Evolutionary conservation across 2,329 filamentous ascomycete genomes (phyloP).

Genomic region (Aspergillus sp.): DNA sequence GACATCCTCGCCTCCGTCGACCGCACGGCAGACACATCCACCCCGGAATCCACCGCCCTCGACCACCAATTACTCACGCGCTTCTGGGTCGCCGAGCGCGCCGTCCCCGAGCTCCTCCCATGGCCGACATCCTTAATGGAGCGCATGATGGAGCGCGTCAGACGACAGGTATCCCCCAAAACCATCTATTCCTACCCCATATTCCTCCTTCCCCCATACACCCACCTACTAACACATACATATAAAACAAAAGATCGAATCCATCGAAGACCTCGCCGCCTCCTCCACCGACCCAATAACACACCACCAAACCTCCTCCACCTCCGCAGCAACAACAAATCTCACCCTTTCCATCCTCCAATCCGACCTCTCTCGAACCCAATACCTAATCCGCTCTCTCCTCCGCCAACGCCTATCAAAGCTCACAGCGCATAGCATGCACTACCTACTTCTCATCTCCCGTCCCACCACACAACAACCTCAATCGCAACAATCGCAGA

Average conservation of each 20-base stretch:
- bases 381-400: slow-evolving; percentile 83
- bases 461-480: not conserved
- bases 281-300: slow-evolving; percentile 42
- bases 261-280: slow-evolving; percentile 63
- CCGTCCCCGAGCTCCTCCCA: slow-evolving; percentile 82
- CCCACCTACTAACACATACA: too few relatives aligned
- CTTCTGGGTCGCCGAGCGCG: slow-evolving; percentile 89
- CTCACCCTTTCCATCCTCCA: slow-evolving; percentile 93
- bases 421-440: slow-evolving; percentile 55
- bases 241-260: slow-evolving; percentile 53
- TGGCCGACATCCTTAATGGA: slow-evolving; percentile 78
- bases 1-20: slow-evolving; percentile 77
- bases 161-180: slow-evolving; percentile 53
- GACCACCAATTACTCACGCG: slow-evolving; percentile 89
- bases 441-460: slow-evolving; percentile 39
- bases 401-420: slow-evolving; percentile 85
- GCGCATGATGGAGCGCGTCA: slow-evolving; percentile 72
- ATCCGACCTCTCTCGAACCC: slow-evolving; percentile 92
- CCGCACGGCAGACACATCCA: slow-evolving; percentile 50
- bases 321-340: slow-evolving; percentile 56
- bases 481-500: slow-evolving; percentile 19
- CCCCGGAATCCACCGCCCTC: slow-evolving; percentile 43
- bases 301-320: slow-evolving; percentile 6
- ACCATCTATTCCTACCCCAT: too few relatives aligned
- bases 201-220: too few relatives aligned